phyloP scores from a whole-genome alignment of 2,329 filamentous ascomycete species.

The Chaetomiaceae sp. region DNA sequence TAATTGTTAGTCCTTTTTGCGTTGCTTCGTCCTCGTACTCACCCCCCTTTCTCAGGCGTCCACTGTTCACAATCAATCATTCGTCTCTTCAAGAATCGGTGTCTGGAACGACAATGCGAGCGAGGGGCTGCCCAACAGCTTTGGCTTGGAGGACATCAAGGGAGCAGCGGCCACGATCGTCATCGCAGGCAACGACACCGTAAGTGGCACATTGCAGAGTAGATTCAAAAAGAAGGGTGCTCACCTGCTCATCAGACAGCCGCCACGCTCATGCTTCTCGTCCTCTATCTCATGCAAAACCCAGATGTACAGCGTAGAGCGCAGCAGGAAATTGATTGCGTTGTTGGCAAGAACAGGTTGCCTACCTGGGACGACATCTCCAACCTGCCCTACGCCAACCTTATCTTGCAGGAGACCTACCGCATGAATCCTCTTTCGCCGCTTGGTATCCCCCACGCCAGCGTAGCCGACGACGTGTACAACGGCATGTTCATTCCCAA shows the following conservation, averaged over 20 bases:
- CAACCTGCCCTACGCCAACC: conserved; percentile 35
- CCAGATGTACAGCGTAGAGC: conserved; percentile 35
- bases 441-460: conserved; percentile 38
- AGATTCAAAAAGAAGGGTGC: neutral
- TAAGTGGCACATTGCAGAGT: neutral
- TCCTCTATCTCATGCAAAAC: conserved; percentile 40
- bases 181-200: conserved; percentile 31
- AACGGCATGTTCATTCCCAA: conserved; percentile 43
- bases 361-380: conserved; percentile 24
- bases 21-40: neutral
- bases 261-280: conserved; percentile 33
- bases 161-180: conserved; percentile 29
- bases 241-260: conserved; percentile 19
- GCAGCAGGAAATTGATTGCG: conserved; percentile 33
- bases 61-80: conserved; percentile 14
- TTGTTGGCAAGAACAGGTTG: conserved; percentile 35
- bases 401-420: conserved; percentile 35
- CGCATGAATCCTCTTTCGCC: conserved; percentile 34
- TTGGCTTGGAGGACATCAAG: conserved; percentile 29
- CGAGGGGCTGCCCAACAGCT: conserved; percentile 16
- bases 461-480: conserved; percentile 38
- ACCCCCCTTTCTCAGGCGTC: neutral
- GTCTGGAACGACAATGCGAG: conserved; percentile 10
- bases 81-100: conserved; percentile 21
- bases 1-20: no score